Evolutionary conservation across 495 filamentous ascomycete genomes (phyloP).

Genomic region (Talaromyces ruber): DNA sequence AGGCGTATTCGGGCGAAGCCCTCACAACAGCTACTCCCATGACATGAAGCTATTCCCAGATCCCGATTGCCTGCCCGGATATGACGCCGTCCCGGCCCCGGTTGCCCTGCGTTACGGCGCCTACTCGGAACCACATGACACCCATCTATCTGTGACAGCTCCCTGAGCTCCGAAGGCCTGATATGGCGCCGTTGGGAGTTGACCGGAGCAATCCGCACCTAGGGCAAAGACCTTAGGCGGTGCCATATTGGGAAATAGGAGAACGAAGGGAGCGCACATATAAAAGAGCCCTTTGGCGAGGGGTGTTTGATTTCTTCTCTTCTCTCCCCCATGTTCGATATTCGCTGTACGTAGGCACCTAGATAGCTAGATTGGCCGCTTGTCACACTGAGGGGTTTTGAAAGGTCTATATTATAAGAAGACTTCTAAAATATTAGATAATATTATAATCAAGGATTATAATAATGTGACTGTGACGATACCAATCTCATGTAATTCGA

Average conservation of each 20-base stretch:
- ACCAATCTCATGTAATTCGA: too few species aligned
- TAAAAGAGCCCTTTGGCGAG: slow-evolving; percentile 1
- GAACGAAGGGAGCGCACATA: slow-evolving; percentile 2
- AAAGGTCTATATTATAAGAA: too few species aligned
- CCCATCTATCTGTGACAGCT: neutral
- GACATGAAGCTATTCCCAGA: neutral
- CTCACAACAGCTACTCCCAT: neutral
- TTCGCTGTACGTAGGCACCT: neutral
- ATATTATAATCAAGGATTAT: too few species aligned
- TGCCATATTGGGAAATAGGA: neutral
- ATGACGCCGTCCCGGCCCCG: neutral
- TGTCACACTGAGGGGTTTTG: neutral
- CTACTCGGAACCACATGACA: too few species aligned
- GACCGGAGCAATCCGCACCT: neutral
- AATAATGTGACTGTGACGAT: too few species aligned
- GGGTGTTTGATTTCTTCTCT: neutral
- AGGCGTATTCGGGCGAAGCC: too few species aligned
- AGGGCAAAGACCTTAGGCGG: slow-evolving; percentile 3
- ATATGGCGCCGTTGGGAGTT: neutral
- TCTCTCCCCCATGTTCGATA: neutral
- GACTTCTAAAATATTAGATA: too few species aligned
- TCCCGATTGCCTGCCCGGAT: neutral
- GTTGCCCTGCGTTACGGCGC: too few species aligned
- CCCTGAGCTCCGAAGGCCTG: slow-evolving; percentile 2
- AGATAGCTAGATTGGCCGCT: neutral